Percentiles rank a stretch among this genome's conserved stretches.
Conservation (phyloP, 768 basidiomycete genomes). For the Gelatoporia subvermispora region DNA sequence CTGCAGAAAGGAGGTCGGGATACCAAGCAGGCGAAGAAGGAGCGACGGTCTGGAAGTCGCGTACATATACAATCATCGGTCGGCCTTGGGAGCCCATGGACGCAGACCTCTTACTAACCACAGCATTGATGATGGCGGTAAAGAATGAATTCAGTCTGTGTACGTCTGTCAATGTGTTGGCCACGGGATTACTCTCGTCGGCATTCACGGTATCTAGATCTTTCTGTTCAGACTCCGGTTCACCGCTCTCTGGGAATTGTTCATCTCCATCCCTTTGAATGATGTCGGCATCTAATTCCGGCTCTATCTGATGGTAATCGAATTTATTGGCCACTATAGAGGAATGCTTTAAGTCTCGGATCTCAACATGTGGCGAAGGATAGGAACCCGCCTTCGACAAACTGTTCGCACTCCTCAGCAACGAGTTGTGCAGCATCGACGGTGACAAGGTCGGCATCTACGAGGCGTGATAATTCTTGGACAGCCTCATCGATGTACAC, state of each 20-base stretch:
- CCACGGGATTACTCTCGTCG: slow-evolving; percentile 7
- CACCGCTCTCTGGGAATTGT: no score
- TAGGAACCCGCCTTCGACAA: slow-evolving; percentile 60
- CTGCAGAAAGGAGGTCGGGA: slow-evolving; percentile 69
- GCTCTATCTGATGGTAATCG: slow-evolving; percentile 72
- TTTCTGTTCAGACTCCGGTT: slow-evolving; percentile 37
- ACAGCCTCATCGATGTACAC: slow-evolving; percentile 79
- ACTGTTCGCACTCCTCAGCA: slow-evolving; percentile 79
- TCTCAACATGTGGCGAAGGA: not conserved
- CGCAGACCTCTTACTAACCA: slow-evolving; percentile 21
- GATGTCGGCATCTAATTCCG: slow-evolving; percentile 31
- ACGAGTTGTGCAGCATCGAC: slow-evolving; percentile 82
- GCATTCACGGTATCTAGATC: slow-evolving; percentile 26
- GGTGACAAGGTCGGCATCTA: slow-evolving; percentile 76
- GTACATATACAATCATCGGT: slow-evolving; percentile 79
- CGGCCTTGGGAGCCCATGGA: slow-evolving; percentile 19
- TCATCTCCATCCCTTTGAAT: slow-evolving; percentile 5
- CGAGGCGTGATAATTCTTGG: slow-evolving; percentile 65
- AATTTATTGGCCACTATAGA: slow-evolving; percentile 67
- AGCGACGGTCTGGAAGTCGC: slow-evolving; percentile 76
- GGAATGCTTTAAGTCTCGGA: slow-evolving; percentile 1
- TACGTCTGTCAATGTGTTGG: slow-evolving; percentile 27
- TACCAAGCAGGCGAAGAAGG: slow-evolving; percentile 75
- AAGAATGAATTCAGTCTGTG: slow-evolving; percentile 63
- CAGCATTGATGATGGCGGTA: slow-evolving; percentile 66